These are phyloP conservation scores for Auriscalpium orientale DNA, from an alignment of 768 basidiomycete species.

Conservation along the genomic window DNA sequence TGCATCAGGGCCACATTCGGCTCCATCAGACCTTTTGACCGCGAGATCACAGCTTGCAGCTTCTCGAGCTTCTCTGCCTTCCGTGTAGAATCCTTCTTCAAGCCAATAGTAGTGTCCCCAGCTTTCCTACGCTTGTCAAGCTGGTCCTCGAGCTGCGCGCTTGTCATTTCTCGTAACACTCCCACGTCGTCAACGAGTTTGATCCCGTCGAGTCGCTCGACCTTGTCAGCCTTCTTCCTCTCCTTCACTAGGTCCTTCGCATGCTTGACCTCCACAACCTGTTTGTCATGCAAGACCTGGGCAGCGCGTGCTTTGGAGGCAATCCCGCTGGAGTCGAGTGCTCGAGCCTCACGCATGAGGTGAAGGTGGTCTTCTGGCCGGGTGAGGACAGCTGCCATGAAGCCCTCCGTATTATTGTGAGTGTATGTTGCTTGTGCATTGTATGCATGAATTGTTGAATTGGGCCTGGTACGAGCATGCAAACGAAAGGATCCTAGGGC, in stretches of 20 bases:
- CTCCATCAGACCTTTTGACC: not conserved
- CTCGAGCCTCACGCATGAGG: not conserved
- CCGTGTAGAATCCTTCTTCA: not conserved
- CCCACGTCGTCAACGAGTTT: not conserved
- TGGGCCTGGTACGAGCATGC: not conserved
- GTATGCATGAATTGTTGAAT: not conserved
- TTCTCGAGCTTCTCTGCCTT: not conserved
- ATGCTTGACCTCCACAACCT: not conserved
- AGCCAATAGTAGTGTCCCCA: not conserved
- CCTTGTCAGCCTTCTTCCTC: not conserved
- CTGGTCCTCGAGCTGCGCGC: not conserved
- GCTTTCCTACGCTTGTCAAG: not conserved
- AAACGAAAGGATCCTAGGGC: slow-evolving; percentile 4
- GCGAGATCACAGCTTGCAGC: not conserved
- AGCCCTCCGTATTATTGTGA: not conserved
- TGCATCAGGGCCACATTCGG: not conserved
- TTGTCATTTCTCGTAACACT: not conserved
- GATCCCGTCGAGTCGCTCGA: not conserved
- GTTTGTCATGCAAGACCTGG: not conserved
- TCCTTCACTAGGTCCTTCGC: not conserved
- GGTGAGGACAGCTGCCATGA: not conserved
- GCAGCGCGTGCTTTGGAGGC: not conserved
- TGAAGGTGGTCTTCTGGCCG: not conserved
- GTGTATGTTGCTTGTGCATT: not conserved
- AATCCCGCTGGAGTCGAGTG: not conserved